These are phyloP conservation scores for Cinnamomum chago DNA, from an alignment of 164 flowering plant species.

Conservation along the genomic window DNA sequence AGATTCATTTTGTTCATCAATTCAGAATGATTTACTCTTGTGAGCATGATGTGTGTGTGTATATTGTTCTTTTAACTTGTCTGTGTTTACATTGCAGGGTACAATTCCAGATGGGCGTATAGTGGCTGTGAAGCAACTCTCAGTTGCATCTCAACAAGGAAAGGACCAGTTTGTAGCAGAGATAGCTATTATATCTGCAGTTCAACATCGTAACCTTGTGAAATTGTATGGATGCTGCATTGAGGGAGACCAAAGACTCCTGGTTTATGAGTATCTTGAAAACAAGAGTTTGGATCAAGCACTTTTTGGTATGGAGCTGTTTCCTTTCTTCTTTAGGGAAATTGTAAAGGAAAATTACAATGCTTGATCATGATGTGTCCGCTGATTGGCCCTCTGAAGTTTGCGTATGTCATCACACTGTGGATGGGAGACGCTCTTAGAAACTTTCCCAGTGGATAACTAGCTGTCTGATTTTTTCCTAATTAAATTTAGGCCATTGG, in stretches of 20 bases:
- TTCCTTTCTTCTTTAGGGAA: background rate
- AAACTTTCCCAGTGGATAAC: no score
- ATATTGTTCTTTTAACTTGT: no score
- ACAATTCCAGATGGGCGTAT: constrained; percentile 51
- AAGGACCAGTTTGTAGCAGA: constrained; percentile 66
- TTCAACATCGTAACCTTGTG: constrained; percentile 76
- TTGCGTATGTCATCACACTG: no score
- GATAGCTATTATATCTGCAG: constrained; percentile 73
- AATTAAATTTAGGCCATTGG: no score
- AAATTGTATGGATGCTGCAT: constrained; percentile 76
- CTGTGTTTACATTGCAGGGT: constrained; percentile 32
- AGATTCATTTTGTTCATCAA: background rate
- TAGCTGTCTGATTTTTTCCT: no score
- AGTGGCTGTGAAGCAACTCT: constrained; percentile 68
- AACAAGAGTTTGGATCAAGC: constrained; percentile 77
- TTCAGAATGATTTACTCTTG: no score
- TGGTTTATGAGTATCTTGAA: constrained; percentile 71
- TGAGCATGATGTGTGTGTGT: no score
- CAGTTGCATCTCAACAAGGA: constrained; percentile 62
- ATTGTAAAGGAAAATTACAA: no score
- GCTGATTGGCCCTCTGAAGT: no score
- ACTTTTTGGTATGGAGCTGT: constrained; percentile 46
- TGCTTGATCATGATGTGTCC: no score
- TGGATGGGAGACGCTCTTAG: no score
- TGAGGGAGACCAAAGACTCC: constrained; percentile 50